Base-by-base conservation (phyloP, 192 early-diverging fungal species). In the Gryganskiella cystojenkinii region DNA sequence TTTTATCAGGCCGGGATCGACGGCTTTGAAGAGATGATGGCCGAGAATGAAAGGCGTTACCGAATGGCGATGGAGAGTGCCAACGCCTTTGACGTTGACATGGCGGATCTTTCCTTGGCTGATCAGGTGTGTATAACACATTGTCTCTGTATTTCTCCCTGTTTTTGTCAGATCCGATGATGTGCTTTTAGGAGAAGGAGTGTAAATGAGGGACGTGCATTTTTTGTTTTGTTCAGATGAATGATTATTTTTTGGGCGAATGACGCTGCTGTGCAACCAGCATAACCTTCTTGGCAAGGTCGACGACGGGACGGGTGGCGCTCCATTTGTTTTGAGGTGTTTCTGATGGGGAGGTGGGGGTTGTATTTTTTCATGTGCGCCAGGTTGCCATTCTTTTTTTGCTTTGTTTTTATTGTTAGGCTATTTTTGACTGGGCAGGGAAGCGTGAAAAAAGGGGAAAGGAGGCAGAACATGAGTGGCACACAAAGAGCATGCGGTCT, bases 11-110 rank as follows among this genome's bases (percentile, higher is more conserved):
- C 62, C 40, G 72, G 71, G 10, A 71, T 74, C 27, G 76, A 83
- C 19, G 82, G 68, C 24, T 70, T 84, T 49, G 81, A 82, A 25
- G 78, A 74, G 37, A 78, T 67, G 56, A 70, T 82, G 69, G 79
- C 79, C 9, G 76, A 82, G 34, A 80, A 82, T 31, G 80, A 80
- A 51, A 56, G 71, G 51, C 79, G 79, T 49, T 80, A 80, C 24
- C 67, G 72, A 47, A 80, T 80, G 72, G 66, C 81, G 15, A 80
- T 82, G 72, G 83, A 85, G 24, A 82, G 80, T 43, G 71, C 81
- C 17, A 71, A 59, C 54, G 76, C 78, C 40, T 72, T 85, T 31
- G 83, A 82, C 25, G 67, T 85, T 15, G 83, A 85, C 64, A 73
- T 85, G 61, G 67, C 76, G 17, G 70, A 75, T 55, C 64, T 80